Conservation (phyloP, 2,329 filamentous ascomycete species). For the Colletotrichum euphorbiae region DNA sequence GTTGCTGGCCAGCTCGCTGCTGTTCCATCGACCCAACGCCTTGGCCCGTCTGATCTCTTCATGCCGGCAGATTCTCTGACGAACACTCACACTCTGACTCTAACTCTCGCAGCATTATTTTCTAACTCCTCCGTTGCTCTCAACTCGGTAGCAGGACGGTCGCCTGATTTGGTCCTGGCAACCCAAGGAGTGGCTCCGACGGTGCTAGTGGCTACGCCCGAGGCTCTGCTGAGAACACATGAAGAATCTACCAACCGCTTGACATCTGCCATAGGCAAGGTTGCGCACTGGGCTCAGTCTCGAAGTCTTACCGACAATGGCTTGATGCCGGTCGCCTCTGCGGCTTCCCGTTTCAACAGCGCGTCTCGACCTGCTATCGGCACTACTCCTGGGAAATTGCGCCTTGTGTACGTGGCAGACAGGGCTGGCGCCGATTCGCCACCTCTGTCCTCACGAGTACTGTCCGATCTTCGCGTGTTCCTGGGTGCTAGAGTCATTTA, state of each 20-base stretch:
- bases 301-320: slow-evolving; percentile 77
- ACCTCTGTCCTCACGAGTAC: slow-evolving; percentile 73
- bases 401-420: slow-evolving; percentile 84
- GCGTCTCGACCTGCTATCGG: slow-evolving; percentile 71
- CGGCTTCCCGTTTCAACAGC: slow-evolving; percentile 59
- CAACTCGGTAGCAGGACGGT: slow-evolving; percentile 84
- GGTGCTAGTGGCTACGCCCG: slow-evolving; percentile 81
- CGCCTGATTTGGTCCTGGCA: slow-evolving; percentile 77
- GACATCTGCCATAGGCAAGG: slow-evolving; percentile 71
- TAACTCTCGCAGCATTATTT: slow-evolving; percentile 86
- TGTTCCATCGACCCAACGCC: slow-evolving; percentile 79
- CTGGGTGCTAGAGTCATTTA: slow-evolving; percentile 85
- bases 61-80: slow-evolving; percentile 86
- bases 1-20: slow-evolving; percentile 82
- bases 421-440: slow-evolving; percentile 72
- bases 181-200: slow-evolving; percentile 83
- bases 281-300: slow-evolving; percentile 78
- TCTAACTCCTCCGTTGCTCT: slow-evolving; percentile 87
- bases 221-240: slow-evolving; percentile 77
- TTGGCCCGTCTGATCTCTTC: slow-evolving; percentile 82
- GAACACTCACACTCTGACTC: slow-evolving; percentile 80
- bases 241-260: slow-evolving; percentile 69
- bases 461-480: slow-evolving; percentile 86
- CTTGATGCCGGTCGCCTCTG: slow-evolving; percentile 75
- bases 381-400: slow-evolving; percentile 76